These are phyloP conservation scores for Clonostachys rosea DNA, from an alignment of 2,329 filamentous ascomycete species.

Conservation along the genomic window DNA sequence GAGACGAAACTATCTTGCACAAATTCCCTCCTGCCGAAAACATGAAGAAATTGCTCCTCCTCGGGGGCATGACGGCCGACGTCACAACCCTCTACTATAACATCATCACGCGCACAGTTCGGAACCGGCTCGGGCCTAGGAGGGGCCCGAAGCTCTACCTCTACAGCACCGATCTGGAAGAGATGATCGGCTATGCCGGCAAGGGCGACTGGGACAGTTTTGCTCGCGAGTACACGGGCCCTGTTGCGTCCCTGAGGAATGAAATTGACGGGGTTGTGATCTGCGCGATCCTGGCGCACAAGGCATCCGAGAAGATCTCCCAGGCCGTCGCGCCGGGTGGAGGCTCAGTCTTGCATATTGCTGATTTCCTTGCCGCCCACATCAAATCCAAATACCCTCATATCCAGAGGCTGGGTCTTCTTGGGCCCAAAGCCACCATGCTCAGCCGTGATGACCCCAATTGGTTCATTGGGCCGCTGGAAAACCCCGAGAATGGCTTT, in stretches of 20 bases:
- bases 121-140: constrained; percentile 2
- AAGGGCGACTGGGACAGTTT: constrained; percentile 3
- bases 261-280: constrained; percentile 4
- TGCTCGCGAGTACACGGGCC: constrained; percentile 2
- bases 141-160: constrained; percentile 3
- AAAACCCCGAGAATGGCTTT: not conserved
- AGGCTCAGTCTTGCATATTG: constrained; percentile 2
- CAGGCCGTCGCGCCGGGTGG: not conserved
- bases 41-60: constrained; percentile 5
- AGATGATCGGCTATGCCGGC: constrained; percentile 1
- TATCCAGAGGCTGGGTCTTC: constrained; percentile 4
- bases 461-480: constrained; percentile 3
- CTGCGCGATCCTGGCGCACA: constrained; percentile 6
- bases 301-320: constrained; percentile 1
- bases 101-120: constrained; percentile 3
- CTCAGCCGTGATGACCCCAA: constrained; percentile 1
- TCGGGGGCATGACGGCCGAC: constrained; percentile 7
- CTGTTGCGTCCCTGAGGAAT: not conserved
- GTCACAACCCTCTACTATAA: constrained; percentile 6
- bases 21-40: not conserved
- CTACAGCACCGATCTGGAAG: constrained; percentile 6
- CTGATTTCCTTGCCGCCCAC: constrained; percentile 3
- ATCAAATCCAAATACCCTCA: constrained; percentile 1
- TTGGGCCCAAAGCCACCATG: constrained; percentile 5
- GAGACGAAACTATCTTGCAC: too few species aligned